phyloP scores from a whole-genome alignment of 2,329 filamentous ascomycete species.

The Exophiala viscosa region DNA sequence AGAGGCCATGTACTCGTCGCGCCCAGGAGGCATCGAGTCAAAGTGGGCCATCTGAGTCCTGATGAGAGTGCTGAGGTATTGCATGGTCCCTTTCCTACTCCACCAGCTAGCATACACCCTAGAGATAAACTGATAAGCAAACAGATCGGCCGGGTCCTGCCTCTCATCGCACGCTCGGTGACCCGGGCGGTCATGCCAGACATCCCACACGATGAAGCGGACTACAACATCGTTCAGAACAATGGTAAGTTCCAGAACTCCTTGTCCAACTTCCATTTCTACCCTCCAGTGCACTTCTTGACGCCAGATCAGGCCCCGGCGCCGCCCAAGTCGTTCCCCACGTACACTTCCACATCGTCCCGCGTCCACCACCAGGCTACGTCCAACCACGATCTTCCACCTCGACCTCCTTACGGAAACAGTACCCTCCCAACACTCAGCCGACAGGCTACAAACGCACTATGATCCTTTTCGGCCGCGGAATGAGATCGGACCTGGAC shows the following conservation, averaged over 20 bases:
- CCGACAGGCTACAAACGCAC: conserved; percentile 17
- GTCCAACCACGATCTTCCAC: conserved; percentile 11
- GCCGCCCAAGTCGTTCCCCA: conserved; percentile 92
- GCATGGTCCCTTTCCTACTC: too few species aligned
- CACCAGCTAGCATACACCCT: too few species aligned
- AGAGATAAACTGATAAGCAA: not conserved
- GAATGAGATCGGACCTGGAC: conserved; percentile 46
- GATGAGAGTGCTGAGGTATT: conserved; percentile 66
- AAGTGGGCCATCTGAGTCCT: conserved; percentile 66
- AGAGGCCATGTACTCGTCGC: conserved; percentile 79
- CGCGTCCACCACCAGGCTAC: conserved; percentile 56
- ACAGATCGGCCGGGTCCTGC: conserved; percentile 46
- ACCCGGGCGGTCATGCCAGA: conserved; percentile 62
- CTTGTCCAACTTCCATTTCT: conserved; percentile 1
- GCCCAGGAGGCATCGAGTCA: conserved; percentile 71
- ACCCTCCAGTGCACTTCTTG: not conserved
- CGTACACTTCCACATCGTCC: conserved; percentile 92
- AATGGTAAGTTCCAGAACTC: conserved; percentile 52
- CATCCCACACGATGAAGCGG: conserved; percentile 42
- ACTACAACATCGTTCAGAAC: conserved; percentile 98
- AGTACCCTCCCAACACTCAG: conserved; percentile 17
- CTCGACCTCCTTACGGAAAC: conserved; percentile 11
- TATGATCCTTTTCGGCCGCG: conserved; percentile 48
- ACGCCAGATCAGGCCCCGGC: conserved; percentile 51
- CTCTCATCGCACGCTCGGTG: conserved; percentile 62